phyloP scores from a whole-genome alignment of 2,329 filamentous ascomycete genomes.

The Lecanoromycetidae sp. region DNA sequence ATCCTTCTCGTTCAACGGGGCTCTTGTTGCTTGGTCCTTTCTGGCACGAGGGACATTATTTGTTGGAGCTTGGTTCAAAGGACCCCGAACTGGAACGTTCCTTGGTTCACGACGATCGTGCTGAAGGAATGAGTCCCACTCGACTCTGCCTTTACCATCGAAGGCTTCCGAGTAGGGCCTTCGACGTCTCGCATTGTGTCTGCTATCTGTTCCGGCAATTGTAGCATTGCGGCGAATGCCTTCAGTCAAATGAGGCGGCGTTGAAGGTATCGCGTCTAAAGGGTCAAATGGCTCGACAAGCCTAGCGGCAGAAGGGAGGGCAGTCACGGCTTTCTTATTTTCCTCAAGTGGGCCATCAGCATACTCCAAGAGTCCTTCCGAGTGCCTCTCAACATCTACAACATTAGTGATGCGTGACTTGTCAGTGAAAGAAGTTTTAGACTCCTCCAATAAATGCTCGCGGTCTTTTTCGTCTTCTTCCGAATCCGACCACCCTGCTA shows the following conservation, averaged over 20 bases:
- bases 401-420: too few species aligned
- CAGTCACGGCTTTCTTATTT: too few species aligned
- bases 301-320: background rate
- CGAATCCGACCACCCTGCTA: too few species aligned
- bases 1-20: background rate
- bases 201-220: slow-evolving; percentile 2
- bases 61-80: background rate
- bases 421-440: too few species aligned
- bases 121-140: slow-evolving; percentile 3
- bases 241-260: background rate
- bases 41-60: background rate
- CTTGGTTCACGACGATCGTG: background rate
- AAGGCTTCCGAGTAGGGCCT: slow-evolving; percentile 12
- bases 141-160: slow-evolving; percentile 9
- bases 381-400: too few species aligned
- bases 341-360: too few species aligned
- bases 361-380: too few species aligned
- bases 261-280: slow-evolving; percentile 1
- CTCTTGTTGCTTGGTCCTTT: background rate
- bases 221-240: slow-evolving; percentile 11
- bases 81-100: too few species aligned
- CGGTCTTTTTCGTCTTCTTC: too few species aligned
- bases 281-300: slow-evolving; percentile 13
- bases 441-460: too few species aligned
- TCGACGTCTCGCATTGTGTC: slow-evolving; percentile 1